These are phyloP conservation scores for Blastobotrys capitulatus DNA, from an alignment of 1,139 yeast genomes.

Conservation along the genomic window DNA sequence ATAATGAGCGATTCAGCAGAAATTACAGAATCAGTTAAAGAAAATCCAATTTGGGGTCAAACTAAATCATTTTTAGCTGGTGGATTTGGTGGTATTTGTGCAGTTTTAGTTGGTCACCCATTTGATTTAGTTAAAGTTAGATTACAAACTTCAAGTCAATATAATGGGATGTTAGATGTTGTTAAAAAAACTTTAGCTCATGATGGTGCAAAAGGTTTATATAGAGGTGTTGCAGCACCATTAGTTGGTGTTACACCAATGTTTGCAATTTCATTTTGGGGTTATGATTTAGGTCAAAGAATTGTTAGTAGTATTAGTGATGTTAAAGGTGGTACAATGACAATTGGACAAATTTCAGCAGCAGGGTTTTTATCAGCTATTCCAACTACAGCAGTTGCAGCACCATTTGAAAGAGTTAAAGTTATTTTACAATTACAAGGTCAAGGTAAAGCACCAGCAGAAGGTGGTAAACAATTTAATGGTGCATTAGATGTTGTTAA, in stretches of 20 bases:
- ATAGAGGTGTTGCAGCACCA: constrained; percentile 86
- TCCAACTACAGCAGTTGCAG: constrained; percentile 92
- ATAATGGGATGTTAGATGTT: constrained; percentile 58
- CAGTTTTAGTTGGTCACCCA: constrained; percentile 93
- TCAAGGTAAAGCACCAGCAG: constrained; percentile 31
- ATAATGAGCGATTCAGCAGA: constrained; percentile 10
- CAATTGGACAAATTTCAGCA: constrained; percentile 68
- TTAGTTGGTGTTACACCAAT: constrained; percentile 93
- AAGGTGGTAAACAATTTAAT: constrained; percentile 39
- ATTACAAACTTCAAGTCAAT: constrained; percentile 64
- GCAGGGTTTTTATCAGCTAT: constrained; percentile 97
- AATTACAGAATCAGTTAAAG: constrained; percentile 8
- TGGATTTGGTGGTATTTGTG: constrained; percentile 79
- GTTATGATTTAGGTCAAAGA: constrained; percentile 88
- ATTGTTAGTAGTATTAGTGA: constrained; percentile 47
- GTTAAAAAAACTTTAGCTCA: constrained; percentile 60
- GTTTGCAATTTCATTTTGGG: constrained; percentile 99
- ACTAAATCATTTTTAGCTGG: constrained; percentile 85
- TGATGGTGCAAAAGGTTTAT: constrained; percentile 75
- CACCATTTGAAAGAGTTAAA: constrained; percentile 94
- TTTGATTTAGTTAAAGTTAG: constrained; percentile 91
- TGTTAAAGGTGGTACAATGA: constrained; percentile 40
- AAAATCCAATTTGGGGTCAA: constrained; percentile 34
- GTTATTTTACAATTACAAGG: constrained; percentile 85
- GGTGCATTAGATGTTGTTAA: constrained; percentile 56